These are phyloP conservation scores for Termitomyces sp. DNA, from an alignment of 768 basidiomycete genomes.

Conservation along the genomic window DNA sequence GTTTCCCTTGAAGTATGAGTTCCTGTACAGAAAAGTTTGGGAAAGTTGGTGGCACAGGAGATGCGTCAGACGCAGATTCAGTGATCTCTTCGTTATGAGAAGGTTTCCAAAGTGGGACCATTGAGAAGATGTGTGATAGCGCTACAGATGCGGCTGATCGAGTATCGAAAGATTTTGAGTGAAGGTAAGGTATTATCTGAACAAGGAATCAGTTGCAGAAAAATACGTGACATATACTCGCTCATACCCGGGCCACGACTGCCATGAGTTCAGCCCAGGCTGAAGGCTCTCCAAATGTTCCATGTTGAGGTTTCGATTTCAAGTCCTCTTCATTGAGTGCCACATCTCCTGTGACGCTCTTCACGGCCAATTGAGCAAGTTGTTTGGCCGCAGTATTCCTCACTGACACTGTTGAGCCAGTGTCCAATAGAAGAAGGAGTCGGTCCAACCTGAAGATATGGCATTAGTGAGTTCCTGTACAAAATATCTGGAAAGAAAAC, in stretches of 20 bases:
- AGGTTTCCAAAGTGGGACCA: constrained; percentile 81
- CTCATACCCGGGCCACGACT: constrained; percentile 81
- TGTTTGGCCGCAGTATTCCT: constrained; percentile 96
- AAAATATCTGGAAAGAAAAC: constrained; percentile 6
- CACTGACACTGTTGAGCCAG: constrained; percentile 87
- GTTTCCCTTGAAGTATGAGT: constrained; percentile 69
- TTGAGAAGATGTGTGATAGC: constrained; percentile 80
- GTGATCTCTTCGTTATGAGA: constrained; percentile 30
- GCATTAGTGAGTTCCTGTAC: constrained; percentile 5
- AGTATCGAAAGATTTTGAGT: constrained; percentile 91
- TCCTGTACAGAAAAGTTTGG: constrained; percentile 75
- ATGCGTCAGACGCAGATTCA: constrained; percentile 21
- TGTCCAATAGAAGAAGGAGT: constrained; percentile 92
- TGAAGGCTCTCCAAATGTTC: constrained; percentile 57
- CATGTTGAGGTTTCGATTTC: constrained; percentile 60
- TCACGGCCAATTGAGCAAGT: constrained; percentile 85
- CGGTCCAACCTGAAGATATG: constrained; percentile 77
- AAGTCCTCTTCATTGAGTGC: constrained; percentile 72
- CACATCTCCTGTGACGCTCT: constrained; percentile 81
- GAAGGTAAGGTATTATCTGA: constrained; percentile 87
- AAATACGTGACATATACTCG: neutral
- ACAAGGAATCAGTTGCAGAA: constrained; percentile 10
- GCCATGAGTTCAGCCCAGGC: constrained; percentile 91
- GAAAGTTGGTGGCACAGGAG: constrained; percentile 51
- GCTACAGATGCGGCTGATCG: constrained; percentile 87